Conservation (phyloP, 1,284 basidiomycete species). For the Moesziomyces globuligerus region DNA sequence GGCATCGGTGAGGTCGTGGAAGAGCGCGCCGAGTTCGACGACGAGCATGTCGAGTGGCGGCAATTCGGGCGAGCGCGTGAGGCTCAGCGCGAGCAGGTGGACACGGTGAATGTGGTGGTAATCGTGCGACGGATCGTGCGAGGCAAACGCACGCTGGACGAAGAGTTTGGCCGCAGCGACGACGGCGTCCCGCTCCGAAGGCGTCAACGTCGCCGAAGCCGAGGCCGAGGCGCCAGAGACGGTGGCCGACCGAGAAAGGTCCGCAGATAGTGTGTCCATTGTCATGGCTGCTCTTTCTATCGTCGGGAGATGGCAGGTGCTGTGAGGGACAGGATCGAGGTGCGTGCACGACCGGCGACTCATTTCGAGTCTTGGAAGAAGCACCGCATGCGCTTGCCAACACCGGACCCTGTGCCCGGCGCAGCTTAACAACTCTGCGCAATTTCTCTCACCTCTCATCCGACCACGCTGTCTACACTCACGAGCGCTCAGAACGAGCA, state of each 20-base stretch:
- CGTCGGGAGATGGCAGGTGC: background rate
- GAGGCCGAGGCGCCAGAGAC: background rate
- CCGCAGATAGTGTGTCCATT: slow-evolving; percentile 8
- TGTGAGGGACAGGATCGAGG: too few relatives aligned
- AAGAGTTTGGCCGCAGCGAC: slow-evolving; percentile 19
- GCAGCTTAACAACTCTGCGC: background rate
- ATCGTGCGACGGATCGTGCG: slow-evolving; percentile 91
- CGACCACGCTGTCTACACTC: too few relatives aligned
- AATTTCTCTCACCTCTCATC: background rate
- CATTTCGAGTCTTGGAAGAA: background rate
- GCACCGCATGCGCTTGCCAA: background rate
- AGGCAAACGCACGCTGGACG: slow-evolving; percentile 72
- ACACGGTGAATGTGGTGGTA: slow-evolving; percentile 88
- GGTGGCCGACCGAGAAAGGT: background rate
- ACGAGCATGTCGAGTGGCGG: slow-evolving; percentile 74
- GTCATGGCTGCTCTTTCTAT: background rate
- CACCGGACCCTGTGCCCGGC: background rate
- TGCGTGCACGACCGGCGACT: too few relatives aligned
- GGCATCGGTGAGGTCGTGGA: slow-evolving; percentile 88
- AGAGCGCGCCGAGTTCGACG: slow-evolving; percentile 79
- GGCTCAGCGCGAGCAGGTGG: slow-evolving; percentile 76
- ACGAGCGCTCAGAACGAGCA: too few relatives aligned
- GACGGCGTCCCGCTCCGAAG: slow-evolving; percentile 7
- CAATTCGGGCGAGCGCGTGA: slow-evolving; percentile 72
- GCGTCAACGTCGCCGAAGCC: background rate